Conservation (phyloP, 2,329 filamentous ascomycete species). For the Talaromyces sp. region DNA sequence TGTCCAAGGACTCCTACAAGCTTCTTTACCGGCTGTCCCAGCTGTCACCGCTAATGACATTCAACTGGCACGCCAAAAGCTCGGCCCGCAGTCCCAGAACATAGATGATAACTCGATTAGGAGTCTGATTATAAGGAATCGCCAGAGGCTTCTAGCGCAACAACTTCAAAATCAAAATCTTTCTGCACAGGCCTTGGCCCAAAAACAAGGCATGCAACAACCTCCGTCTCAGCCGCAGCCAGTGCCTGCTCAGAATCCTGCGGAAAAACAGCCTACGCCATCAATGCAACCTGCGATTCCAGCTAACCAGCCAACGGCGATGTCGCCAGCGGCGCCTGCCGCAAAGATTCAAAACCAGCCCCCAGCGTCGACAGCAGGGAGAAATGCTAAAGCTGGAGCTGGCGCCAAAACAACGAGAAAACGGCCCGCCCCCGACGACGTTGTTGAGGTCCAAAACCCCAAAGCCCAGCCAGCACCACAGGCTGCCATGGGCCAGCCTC, state of each 20-base stretch:
- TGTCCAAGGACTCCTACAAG: conserved; percentile 23
- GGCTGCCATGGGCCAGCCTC: conserved; percentile 15
- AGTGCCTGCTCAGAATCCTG: conserved; percentile 18
- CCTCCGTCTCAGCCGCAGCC: conserved; percentile 11
- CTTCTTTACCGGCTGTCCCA: conserved; percentile 13
- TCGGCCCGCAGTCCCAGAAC: conserved; percentile 28
- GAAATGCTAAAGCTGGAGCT: conserved; percentile 16
- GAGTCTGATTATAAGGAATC: conserved; percentile 27
- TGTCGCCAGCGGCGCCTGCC: conserved; percentile 14
- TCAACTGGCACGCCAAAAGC: conserved; percentile 29
- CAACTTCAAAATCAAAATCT: conserved; percentile 25
- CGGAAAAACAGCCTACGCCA: conserved; percentile 19
- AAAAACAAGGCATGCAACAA: conserved; percentile 20
- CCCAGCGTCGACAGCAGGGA: neutral
- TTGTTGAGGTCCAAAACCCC: conserved; percentile 37
- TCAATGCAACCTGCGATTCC: conserved; percentile 7
- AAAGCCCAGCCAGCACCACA: conserved; percentile 25
- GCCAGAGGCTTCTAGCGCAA: conserved; percentile 29
- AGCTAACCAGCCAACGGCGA: conserved; percentile 21
- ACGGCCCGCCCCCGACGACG: conserved; percentile 42
- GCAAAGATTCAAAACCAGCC: conserved; percentile 3
- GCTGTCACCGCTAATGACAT: conserved; percentile 30
- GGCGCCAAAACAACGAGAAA: conserved; percentile 35
- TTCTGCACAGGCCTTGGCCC: conserved; percentile 5
- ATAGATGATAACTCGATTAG: conserved; percentile 40